Base-by-base conservation (phyloP, 768 basidiomycete species). In the Mycena polygramma region DNA sequence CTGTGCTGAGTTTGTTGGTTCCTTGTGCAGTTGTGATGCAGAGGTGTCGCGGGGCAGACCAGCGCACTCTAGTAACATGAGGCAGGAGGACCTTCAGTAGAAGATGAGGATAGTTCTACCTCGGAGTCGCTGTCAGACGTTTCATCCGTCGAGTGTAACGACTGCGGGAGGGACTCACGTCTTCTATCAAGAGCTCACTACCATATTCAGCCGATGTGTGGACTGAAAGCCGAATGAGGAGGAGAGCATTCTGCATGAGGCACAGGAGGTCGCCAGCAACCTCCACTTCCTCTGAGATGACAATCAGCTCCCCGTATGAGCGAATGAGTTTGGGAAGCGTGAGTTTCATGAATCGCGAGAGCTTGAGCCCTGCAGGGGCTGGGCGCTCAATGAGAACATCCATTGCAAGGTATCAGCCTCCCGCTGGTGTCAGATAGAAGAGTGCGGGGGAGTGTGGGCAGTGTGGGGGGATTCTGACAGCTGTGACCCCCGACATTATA, bases 221-320 rank as follows among this genome's bases (percentile, higher is more conserved):
- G 4, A 20, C 24, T 14, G 64, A 51, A 13, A 66, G 64, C 36
- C 64, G 55, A 0, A 66, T 24, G 14, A 66, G 19, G 14, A 66
- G 57, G 2, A 66, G 37, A 1, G 64, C 64, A 20, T 66, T 66
- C 24, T 66, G 64, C 55, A 66, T 58, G 37, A 66, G 64, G 14
- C 64, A 66, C 9, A 66, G 55, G 24, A 66, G 14, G 20, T 66
- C 64, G 13, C 57, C 64, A 2, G 64, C 57, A n/a, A 30, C 26
- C 37, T 58, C 64, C 14, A 66, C 64, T 26, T 65, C 64, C 37
- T 66, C 64, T 19, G 64, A 58, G 22, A 66, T 39, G 19, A 30
- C 64, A 37, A 66, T 41, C 17, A 66, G 48, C 39, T 66, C 57
- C 15, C 64, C 64, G 19, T 66, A 66, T 20, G 64, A 66, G 17